Evolutionary conservation across 1,139 yeast genomes (phyloP).

Genomic region (Pneumocystis oryctolagi): DNA sequence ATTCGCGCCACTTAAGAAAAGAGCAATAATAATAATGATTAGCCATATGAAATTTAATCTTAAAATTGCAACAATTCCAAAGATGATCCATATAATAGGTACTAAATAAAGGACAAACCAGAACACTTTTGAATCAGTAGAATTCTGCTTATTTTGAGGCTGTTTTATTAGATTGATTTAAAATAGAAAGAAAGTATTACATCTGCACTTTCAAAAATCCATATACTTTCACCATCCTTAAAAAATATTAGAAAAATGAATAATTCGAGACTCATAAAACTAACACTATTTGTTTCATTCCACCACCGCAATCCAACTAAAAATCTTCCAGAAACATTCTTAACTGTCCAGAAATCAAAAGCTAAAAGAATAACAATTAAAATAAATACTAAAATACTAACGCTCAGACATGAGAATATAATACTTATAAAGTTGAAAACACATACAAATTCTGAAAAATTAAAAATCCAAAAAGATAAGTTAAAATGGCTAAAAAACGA

Average conservation of each 20-base stretch:
- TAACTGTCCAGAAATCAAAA: constrained; percentile 87
- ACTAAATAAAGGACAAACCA: constrained; percentile 67
- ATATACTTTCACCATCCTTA: constrained; percentile 48
- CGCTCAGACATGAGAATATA: not conserved
- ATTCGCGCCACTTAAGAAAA: constrained; percentile 8
- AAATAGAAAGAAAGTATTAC: constrained; percentile 15
- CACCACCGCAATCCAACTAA: constrained; percentile 82
- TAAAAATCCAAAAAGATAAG: constrained; percentile 56
- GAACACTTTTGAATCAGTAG: constrained; percentile 77
- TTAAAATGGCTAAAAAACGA: constrained; percentile 44
- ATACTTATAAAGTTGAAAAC: not conserved
- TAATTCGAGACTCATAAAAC: constrained; percentile 9
- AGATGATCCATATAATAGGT: constrained; percentile 59
- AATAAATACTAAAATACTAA: constrained; percentile 57
- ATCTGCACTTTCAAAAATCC: constrained; percentile 84
- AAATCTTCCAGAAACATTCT: constrained; percentile 77
- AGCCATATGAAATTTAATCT: constrained; percentile 66
- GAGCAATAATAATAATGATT: constrained; percentile 20
- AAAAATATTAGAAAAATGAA: constrained; percentile 11
- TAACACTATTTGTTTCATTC: constrained; percentile 33
- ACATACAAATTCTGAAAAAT: constrained; percentile 44
- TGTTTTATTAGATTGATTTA: constrained; percentile 5
- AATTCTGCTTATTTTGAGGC: constrained; percentile 69
- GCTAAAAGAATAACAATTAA: constrained; percentile 58
- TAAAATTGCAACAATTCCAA: constrained; percentile 62